phyloP scores from a whole-genome alignment of 192 early-diverging fungal genomes.

The Linderina pennispora region DNA sequence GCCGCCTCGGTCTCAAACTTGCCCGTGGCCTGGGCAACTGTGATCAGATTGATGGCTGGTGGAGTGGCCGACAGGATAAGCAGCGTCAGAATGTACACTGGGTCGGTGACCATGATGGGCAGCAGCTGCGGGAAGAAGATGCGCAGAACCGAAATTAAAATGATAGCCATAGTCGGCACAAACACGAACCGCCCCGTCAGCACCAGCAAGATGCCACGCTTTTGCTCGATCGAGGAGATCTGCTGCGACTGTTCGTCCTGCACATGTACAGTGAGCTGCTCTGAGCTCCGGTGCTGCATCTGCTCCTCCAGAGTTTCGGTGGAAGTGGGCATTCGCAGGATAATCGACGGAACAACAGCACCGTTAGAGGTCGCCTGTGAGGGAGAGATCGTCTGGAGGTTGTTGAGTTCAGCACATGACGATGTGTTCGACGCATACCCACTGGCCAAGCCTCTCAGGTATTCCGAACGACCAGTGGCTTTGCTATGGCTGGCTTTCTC shows the following conservation, averaged over 20 bases:
- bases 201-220: conserved; percentile 22
- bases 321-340: conserved; percentile 19
- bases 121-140: conserved; percentile 27
- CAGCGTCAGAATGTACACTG: conserved; percentile 57
- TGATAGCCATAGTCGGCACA: conserved; percentile 38
- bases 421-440: background rate
- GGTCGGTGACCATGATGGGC: conserved; percentile 52
- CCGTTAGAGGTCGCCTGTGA: conserved; percentile 5
- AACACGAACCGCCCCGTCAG: conserved; percentile 41
- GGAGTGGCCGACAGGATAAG: conserved; percentile 59
- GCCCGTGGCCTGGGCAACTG: conserved; percentile 62
- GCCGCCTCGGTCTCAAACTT: conserved; percentile 65
- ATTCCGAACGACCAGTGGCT: background rate
- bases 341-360: conserved; percentile 15
- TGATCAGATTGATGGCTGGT: conserved; percentile 65
- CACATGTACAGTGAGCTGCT: too few relatives aligned
- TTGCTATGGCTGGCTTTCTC: background rate
- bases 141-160: conserved; percentile 33
- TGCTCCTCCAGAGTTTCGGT: conserved; percentile 12
- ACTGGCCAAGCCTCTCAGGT: background rate
- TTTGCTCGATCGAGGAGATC: conserved; percentile 14
- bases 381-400: background rate
- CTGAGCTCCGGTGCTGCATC: background rate
- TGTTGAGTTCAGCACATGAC: background rate
- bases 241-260: background rate